A percentile compares a stretch with the other conserved stretches of the same genome.
These are phyloP conservation scores for Rosa lucieae DNA, from an alignment of 306 rosid species.

Conservation along the genomic window DNA sequence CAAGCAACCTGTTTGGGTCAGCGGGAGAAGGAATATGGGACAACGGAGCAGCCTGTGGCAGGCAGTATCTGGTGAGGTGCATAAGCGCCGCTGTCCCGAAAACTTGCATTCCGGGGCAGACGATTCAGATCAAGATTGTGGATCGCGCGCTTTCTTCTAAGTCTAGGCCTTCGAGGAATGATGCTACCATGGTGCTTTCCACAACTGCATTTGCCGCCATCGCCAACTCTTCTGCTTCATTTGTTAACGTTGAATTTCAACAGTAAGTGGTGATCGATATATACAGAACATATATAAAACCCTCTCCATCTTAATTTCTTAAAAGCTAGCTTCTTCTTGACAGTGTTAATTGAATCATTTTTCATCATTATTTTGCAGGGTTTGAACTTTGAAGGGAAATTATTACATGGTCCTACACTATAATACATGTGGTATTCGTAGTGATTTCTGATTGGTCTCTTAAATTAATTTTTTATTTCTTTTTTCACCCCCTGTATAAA, in stretches of 20 bases:
- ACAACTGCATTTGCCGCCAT: constrained; percentile 52
- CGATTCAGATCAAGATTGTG: constrained; percentile 59
- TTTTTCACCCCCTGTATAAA: no score
- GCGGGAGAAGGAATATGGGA: constrained; percentile 92
- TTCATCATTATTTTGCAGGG: no score
- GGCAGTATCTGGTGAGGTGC: constrained; percentile 67
- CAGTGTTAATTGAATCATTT: no score
- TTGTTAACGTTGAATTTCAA: constrained; percentile 61
- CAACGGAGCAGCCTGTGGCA: constrained; percentile 88
- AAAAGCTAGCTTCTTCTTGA: no score
- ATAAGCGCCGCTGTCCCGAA: constrained; percentile 47
- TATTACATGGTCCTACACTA: no score
- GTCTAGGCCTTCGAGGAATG: constrained; percentile 38
- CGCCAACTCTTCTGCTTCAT: constrained; percentile 41
- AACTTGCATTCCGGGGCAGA: constrained; percentile 51
- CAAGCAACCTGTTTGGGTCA: constrained; percentile 60
- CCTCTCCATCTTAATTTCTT: no score
- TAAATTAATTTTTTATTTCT: no score
- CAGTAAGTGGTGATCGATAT: constrained; percentile 39
- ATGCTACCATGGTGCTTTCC: constrained; percentile 58
- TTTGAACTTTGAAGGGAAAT: no score
- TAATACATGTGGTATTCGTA: no score
- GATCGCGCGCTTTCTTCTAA: constrained; percentile 53
- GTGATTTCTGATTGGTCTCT: no score
- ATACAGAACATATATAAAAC: no score